Percentiles rank a stretch among this genome's conserved stretches.
Conservation (phyloP, 768 basidiomycete species). For the Collybia nuda region DNA sequence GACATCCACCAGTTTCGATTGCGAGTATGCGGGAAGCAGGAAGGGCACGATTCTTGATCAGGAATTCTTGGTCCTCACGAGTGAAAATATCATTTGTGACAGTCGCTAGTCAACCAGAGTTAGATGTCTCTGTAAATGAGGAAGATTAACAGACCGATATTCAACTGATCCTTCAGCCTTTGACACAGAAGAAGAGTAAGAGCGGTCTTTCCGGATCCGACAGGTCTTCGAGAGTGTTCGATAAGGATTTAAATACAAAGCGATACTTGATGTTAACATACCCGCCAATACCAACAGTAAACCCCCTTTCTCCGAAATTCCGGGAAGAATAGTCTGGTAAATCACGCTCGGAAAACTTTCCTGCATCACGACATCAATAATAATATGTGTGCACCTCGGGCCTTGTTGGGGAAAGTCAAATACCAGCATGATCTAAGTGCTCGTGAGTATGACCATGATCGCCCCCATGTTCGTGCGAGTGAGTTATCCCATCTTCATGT, state of each 20-base stretch:
- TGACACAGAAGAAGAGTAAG: constrained; percentile 89
- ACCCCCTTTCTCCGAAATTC: constrained; percentile 91
- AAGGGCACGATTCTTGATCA: constrained; percentile 90
- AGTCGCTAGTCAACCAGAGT: constrained; percentile 53
- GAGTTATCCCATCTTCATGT: constrained; percentile 80
- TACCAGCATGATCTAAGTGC: constrained; percentile 86
- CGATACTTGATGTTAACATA: constrained; percentile 31
- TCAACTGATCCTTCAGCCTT: constrained; percentile 76
- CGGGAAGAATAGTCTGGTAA: constrained; percentile 82
- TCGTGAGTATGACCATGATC: constrained; percentile 96
- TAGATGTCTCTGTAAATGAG: background rate
- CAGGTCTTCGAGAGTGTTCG: constrained; percentile 56
- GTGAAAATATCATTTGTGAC: constrained; percentile 99
- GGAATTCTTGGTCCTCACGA: constrained; percentile 94
- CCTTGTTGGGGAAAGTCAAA: background rate
- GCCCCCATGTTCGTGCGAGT: constrained; percentile 78
- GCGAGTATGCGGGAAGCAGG: constrained; percentile 85
- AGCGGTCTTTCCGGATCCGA: constrained; percentile 98
- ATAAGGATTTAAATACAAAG: constrained; percentile 1
- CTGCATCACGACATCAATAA: constrained; percentile 35
- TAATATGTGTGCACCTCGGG: background rate
- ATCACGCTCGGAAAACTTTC: constrained; percentile 91
- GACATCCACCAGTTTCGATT: constrained; percentile 98
- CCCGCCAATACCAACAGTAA: constrained; percentile 99
- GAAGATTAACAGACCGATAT: constrained; percentile 68